These are phyloP conservation scores for Entomortierella beljakovae DNA, from an alignment of 192 early-diverging fungal species.

Conservation along the genomic window DNA sequence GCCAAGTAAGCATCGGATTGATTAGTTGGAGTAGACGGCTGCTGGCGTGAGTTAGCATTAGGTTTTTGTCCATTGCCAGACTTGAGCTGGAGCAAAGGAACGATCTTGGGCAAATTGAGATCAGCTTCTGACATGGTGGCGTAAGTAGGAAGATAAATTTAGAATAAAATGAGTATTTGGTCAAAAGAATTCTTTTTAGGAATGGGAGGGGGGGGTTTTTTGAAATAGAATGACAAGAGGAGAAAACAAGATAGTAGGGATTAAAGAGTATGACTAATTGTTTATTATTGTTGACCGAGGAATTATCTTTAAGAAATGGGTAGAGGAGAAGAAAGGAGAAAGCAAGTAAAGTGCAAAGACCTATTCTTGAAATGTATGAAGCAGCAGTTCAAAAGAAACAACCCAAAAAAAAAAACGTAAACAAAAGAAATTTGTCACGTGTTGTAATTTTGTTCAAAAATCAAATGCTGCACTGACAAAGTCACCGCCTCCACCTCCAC, in stretches of 20 bases:
- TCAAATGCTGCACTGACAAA: slow-evolving; percentile 9
- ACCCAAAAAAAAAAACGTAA: no score
- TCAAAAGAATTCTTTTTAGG: no score
- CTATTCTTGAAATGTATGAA: no score
- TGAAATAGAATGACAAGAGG: not conserved
- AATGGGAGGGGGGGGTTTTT: no score
- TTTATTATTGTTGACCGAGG: not conserved
- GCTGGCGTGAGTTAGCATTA: slow-evolving; percentile 12
- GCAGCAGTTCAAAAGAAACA: no score
- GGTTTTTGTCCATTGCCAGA: slow-evolving; percentile 8
- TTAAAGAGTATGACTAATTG: no score
- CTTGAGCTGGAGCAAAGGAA: slow-evolving; percentile 46
- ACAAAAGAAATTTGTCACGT: no score
- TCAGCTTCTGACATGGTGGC: slow-evolving; percentile 54
- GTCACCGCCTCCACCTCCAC: slow-evolving; percentile 32
- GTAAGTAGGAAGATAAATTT: not conserved
- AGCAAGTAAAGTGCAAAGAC: no score
- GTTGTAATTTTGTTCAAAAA: no score
- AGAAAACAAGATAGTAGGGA: not conserved
- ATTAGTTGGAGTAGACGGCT: slow-evolving; percentile 3
- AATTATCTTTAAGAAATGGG: not conserved
- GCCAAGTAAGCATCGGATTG: slow-evolving; percentile 34
- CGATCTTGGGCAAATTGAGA: slow-evolving; percentile 51
- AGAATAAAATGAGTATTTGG: not conserved
- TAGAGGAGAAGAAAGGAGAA: no score